Evolutionary conservation across 805 yeast genomes (phyloP).

Genomic region (Hanseniaspora valbyensis): DNA sequence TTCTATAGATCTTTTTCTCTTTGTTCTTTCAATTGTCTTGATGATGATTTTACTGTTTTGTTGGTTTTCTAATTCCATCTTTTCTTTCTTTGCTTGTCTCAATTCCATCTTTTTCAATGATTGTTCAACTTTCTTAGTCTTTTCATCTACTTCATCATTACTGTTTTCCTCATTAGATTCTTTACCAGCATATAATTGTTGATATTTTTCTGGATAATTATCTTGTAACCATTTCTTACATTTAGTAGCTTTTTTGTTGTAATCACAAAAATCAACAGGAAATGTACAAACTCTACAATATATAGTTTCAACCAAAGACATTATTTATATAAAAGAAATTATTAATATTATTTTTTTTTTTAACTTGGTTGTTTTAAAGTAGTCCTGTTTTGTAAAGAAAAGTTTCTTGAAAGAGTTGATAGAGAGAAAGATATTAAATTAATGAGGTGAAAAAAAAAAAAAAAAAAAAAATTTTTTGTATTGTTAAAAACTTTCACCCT

Average conservation of each 20-base stretch:
- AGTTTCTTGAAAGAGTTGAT: too few relatives aligned
- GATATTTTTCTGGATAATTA: slow-evolving; percentile 45
- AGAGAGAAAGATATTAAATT: too few relatives aligned
- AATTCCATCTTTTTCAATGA: slow-evolving; percentile 77
- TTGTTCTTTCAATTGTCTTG: slow-evolving; percentile 81
- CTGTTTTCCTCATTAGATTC: slow-evolving; percentile 38
- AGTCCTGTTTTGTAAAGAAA: too few relatives aligned
- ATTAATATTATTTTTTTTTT: too few relatives aligned
- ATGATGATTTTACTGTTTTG: slow-evolving; percentile 70
- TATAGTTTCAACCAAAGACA: slow-evolving; percentile 33
- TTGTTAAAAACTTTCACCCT: too few relatives aligned
- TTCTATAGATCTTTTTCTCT: slow-evolving; percentile 76
- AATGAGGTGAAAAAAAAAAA: too few relatives aligned
- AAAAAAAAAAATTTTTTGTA: too few relatives aligned
- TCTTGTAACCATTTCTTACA: slow-evolving; percentile 75
- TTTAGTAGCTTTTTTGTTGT: slow-evolving; percentile 66
- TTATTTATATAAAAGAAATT: too few relatives aligned
- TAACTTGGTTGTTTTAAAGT: too few relatives aligned
- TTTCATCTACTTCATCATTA: slow-evolving; percentile 55
- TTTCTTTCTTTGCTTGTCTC: slow-evolving; percentile 74
- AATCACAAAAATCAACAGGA: slow-evolving; percentile 91
- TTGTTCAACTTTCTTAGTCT: slow-evolving; percentile 69
- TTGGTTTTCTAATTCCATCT: slow-evolving; percentile 69
- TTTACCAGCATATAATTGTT: slow-evolving; percentile 46
- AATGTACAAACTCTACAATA: slow-evolving; percentile 73